Conservation (phyloP, 202 grass and related monocot species). For the Elaeis oleifera region DNA sequence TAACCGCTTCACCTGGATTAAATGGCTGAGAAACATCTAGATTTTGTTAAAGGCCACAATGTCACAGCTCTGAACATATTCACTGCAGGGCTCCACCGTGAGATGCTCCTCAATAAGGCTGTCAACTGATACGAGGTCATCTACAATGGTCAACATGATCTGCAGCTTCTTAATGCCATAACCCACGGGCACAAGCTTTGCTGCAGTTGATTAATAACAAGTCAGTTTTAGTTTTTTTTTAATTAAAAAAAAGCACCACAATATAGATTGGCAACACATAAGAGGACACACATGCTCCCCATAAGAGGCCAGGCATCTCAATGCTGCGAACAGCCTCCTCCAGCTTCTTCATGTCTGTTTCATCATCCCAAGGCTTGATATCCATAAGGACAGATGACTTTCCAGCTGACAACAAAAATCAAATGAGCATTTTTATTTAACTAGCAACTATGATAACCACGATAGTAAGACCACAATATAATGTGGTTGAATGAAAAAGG, state of each 20-base stretch:
- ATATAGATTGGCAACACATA: background rate
- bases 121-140: conserved; percentile 78
- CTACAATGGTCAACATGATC: conserved; percentile 80
- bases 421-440: background rate
- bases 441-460: background rate
- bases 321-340: conserved; percentile 82
- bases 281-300: conserved; percentile 70
- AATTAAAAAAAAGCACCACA: too few species aligned
- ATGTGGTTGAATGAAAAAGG: background rate
- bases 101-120: conserved; percentile 68
- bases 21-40: conserved; percentile 12
- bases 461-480: background rate
- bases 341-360: conserved; percentile 92
- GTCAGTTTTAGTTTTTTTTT: conserved; percentile 1
- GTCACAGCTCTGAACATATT: conserved; percentile 83
- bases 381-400: conserved; percentile 92
- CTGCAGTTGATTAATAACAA: conserved; percentile 30
- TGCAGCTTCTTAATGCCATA: conserved; percentile 92
- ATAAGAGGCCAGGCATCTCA: conserved; percentile 70
- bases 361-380: conserved; percentile 95
- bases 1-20: too few species aligned
- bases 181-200: conserved; percentile 76
- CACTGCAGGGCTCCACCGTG: conserved; percentile 38
- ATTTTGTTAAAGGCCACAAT: conserved; percentile 99
- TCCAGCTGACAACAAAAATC: conserved; percentile 35